A percentile compares a stretch with the other conserved stretches of the same genome.
Evolutionary conservation across 148 eudicot genomes (phyloP).

Genomic region (Cornus controversa): DNA sequence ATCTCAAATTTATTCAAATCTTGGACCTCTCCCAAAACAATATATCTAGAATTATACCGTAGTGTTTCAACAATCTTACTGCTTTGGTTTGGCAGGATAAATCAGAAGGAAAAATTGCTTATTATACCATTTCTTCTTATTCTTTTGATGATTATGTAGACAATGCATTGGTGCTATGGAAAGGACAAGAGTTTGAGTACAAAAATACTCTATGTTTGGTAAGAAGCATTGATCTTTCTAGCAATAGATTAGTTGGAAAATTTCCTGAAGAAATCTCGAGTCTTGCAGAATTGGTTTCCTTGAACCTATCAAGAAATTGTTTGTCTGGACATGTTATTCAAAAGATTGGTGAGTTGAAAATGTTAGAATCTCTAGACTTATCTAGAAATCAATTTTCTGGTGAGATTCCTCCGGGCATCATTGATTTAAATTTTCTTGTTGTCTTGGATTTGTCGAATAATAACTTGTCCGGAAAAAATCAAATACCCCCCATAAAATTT

Average conservation of each 20-base stretch:
- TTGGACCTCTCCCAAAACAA: conserved; percentile 27
- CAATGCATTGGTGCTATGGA: conserved; percentile 17
- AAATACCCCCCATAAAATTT: no score
- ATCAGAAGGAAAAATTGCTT: background rate
- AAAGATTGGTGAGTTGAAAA: conserved; percentile 26
- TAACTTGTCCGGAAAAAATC: conserved; percentile 31
- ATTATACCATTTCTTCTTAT: no score
- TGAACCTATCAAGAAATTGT: conserved; percentile 40
- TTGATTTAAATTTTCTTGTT: conserved; percentile 20
- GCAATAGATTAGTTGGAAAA: conserved; percentile 26
- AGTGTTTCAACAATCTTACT: conserved; percentile 16
- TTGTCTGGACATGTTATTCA: conserved; percentile 26
- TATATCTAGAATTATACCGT: conserved; percentile 26
- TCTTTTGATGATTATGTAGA: no score
- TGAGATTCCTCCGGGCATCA: conserved; percentile 30
- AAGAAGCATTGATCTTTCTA: conserved; percentile 39
- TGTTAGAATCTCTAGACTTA: conserved; percentile 30
- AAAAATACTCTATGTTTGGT: conserved; percentile 13
- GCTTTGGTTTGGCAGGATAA: background rate
- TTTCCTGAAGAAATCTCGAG: conserved; percentile 29
- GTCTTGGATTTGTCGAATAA: conserved; percentile 35
- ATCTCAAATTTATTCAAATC: conserved; percentile 11
- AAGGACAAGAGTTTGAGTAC: conserved; percentile 22
- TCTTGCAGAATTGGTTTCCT: conserved; percentile 17
- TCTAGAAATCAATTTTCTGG: conserved; percentile 33